Base-by-base conservation (phyloP, 345 rosid species). In the Brassica rapa region DNA sequence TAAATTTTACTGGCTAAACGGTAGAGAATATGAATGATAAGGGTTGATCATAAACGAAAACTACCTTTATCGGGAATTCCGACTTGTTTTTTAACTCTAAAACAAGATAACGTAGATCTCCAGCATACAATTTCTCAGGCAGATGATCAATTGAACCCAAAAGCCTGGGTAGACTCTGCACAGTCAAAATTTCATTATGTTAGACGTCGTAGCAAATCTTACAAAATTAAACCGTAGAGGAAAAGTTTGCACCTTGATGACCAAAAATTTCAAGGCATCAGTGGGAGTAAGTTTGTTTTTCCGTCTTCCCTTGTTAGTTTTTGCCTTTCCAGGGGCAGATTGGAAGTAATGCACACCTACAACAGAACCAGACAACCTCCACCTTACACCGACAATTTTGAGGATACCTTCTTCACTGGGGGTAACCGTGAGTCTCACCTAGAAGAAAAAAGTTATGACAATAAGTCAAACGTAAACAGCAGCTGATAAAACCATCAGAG, bases 381-480 rank as follows among this genome's bases (percentile, higher is more conserved):
- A 95, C 81, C 91, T 88, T 66, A 95, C 89, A 62, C 99, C 99
- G 16, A 87, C 85, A 85, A 95, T 86, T 83, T 84, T 95, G 59
- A 95, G 90, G 82, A 70, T 76, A 78, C 99, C 98, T 93, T 93
- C 98, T 56, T 82, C 87, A 66, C 70, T 83, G 25, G 99, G 96
- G 74, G 92, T 95, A 66, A 95, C 97, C 19, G 86, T 86, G 55
- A 91, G 89, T 86, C 90, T 89, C 80, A 93, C 97, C 99, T 95
- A 86, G 61, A 70, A 55, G 27, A 57, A 56, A 68, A 12, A 16
- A 35, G 37, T 4, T 65, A 25, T 30, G 37, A 60, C 29, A 66
- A 46, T 78, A 43, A 46, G 77, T 59, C 41, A 68, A 49, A 39
- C 3, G 49, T 80, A 73, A 43, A 68, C 75, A 61, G 25, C 65